Evolutionary conservation across 768 basidiomycete genomes (phyloP), one percentile per base, ranked within the genome.

Genomic region (Pisolithus marmoratus): DNA sequence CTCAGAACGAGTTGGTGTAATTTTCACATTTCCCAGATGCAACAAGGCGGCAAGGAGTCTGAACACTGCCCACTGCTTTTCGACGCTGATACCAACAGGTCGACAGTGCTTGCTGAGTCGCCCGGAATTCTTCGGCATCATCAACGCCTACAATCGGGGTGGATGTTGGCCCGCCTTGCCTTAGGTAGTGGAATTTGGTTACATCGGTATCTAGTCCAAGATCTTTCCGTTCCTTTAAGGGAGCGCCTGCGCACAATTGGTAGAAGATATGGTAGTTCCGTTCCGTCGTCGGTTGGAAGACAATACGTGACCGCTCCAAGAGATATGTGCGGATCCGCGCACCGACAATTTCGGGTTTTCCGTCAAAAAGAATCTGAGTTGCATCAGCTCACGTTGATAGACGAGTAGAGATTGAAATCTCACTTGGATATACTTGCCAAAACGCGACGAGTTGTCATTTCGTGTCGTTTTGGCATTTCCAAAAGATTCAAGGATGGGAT

Each of bases 181-280:
- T 93, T 54, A 98, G 76, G 64, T 90, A 98, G 56, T 86, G 80
- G 71, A 98, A 99, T 67, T 92, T 89, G 50, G 81, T 81, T 52
- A 90, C 76, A 63, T 94, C 90, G 19, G 78, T 75, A 60, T 94
- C 91, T 36, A 99, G 78, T 5, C 93, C 94, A 42, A 97, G 82
- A 61, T 94, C 92, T 70, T 95, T 95, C 38, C 92, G 84, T 64
- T 99, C 96, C 69, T 95, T 95, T 22, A 89, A 74, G 2, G 96
- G 94, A 9, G 92, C 93, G 45, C 96, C 96, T 0, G 94, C 90
- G 59, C 95, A 93, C n/a, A 99, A 76, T 67, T 99, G 96, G 72
- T 99, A 98, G 77, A 99, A 99, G 61, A 99, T 97, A 70, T 99
- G 96, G 71, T 98, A 99, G 71, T 99, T 99, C 54, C 96, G 85